A percentile compares a stretch with the other conserved stretches of the same genome.
phyloP scores from a whole-genome alignment of 192 early-diverging fungal species.

The Mortierella alpina region DNA sequence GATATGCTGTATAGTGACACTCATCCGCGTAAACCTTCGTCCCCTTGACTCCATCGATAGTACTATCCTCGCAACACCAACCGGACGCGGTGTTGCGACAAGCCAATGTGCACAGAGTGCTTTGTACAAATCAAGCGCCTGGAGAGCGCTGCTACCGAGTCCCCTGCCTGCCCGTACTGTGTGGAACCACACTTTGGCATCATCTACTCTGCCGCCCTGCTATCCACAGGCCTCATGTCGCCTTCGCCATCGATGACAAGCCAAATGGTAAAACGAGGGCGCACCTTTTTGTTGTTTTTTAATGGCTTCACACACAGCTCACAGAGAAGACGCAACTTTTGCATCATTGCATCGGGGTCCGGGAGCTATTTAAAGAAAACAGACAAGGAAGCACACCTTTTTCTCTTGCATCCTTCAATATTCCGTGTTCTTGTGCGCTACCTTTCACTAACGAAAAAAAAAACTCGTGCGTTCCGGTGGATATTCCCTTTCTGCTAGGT shows the following conservation, averaged over 20 bases:
- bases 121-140: slow-evolving; percentile 96
- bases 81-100: slow-evolving; percentile 91
- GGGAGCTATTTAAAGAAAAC: too few relatives aligned
- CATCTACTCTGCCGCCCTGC: slow-evolving; percentile 70
- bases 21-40: not conserved
- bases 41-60: slow-evolving; percentile 37
- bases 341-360: too few relatives aligned
- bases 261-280: slow-evolving; percentile 19
- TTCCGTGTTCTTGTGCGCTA: not conserved
- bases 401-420: too few relatives aligned
- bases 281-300: not conserved
- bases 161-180: slow-evolving; percentile 90
- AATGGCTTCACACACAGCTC: too few relatives aligned
- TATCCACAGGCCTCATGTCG: slow-evolving; percentile 25
- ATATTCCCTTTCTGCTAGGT: slow-evolving; percentile 3
- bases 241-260: slow-evolving; percentile 10
- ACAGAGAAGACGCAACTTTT: too few relatives aligned
- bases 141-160: slow-evolving; percentile 68
- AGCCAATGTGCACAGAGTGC: slow-evolving; percentile 97
- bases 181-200: slow-evolving; percentile 87
- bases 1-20: not conserved
- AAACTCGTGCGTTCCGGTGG: not conserved
- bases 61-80: slow-evolving; percentile 95
- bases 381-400: too few relatives aligned
- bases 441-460: not conserved